Evolutionary conservation across 2,329 filamentous ascomycete species (phyloP), one percentile per base, ranked within the genome.

Genomic region (Sclerotinia subarctica): DNA sequence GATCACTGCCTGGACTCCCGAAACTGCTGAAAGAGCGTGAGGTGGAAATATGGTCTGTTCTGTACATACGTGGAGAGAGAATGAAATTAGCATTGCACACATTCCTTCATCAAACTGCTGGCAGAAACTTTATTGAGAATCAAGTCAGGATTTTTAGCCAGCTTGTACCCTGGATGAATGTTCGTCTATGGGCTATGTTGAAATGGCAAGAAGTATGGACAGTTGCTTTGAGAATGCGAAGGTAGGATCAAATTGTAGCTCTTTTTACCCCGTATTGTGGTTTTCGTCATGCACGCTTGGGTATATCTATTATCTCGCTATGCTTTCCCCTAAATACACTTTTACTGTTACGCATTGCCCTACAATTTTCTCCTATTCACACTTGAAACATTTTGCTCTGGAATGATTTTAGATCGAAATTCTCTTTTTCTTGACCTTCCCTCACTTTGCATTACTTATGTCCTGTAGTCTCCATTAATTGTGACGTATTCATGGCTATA

Each of bases 401-500:
- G 6, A 5, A 24, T 24, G 13, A 19, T 49, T 35, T 6, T 2
- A 49, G n/a, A 19, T 26, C 11, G 5, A 35, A 47, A n/a, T 63
- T 62, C 54, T 19, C 42, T 21, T 24, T 17, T 42, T 42, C 19
- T 59, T 49, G 44, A 46, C 5, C 11, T 29, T 11, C 15, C 21
- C 38, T 42, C 38, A 4, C 26, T 57, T 19, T 56, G 29, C 35
- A 32, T 54, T 24, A 29, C 69, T 72, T 75, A 90, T 59, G 88
- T 90, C 70, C 88, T 82, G 76, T 90, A 90, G 75, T 90, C 87
- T 42, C 87, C 87, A 74, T 90, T 90, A 73, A 90, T 90, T 77
- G 77, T 78, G 78, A 90, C 88, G 76, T 90, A 95, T 88, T 90
- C 80, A 68, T 78, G 80, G 86, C 88, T 78, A 72, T 68, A 56